phyloP scores from a whole-genome alignment of 257 asterid species.

The Agastache rugosa region DNA sequence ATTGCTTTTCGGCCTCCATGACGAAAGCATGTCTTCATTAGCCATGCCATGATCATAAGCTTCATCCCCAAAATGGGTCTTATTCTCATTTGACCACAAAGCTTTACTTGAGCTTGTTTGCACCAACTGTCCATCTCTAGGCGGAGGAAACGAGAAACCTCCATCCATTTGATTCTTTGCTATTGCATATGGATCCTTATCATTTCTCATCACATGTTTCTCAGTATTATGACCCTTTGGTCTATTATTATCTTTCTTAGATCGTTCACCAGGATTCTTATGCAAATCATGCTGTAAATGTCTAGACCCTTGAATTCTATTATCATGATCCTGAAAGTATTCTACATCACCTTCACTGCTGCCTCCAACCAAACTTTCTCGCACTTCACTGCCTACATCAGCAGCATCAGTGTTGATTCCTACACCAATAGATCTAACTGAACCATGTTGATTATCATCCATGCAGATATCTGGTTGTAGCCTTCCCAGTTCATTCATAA shows the following conservation, averaged over 20 bases:
- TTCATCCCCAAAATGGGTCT: constrained; percentile 54
- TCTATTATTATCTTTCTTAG: constrained; percentile 53
- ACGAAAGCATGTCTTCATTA: constrained; percentile 68
- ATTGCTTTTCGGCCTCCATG: constrained; percentile 77
- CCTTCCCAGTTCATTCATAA: constrained; percentile 65
- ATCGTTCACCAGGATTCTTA: constrained; percentile 50
- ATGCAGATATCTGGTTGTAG: constrained; percentile 58
- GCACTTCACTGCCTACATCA: constrained; percentile 86
- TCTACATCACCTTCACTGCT: constrained; percentile 92
- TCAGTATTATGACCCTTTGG: constrained; percentile 54
- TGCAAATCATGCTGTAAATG: constrained; percentile 51
- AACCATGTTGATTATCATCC: constrained; percentile 95
- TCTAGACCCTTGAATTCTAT: constrained; percentile 52
- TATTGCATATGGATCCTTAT: constrained; percentile 48
- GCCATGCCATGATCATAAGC: constrained; percentile 54
- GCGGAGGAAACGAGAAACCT: constrained; percentile 95
- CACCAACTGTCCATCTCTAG: constrained; percentile 70
- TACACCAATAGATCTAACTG: constrained; percentile 98
- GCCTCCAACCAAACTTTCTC: constrained; percentile 90
- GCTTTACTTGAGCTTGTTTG: constrained; percentile 62
- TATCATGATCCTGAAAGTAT: constrained; percentile 66
- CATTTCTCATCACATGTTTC: constrained; percentile 50
- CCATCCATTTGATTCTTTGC: constrained; percentile 60
- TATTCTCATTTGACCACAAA: constrained; percentile 72
- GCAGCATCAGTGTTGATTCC: constrained; percentile 97